phyloP scores from a whole-genome alignment of 1,139 yeast species.

The Zygosaccharomyces sapae region DNA sequence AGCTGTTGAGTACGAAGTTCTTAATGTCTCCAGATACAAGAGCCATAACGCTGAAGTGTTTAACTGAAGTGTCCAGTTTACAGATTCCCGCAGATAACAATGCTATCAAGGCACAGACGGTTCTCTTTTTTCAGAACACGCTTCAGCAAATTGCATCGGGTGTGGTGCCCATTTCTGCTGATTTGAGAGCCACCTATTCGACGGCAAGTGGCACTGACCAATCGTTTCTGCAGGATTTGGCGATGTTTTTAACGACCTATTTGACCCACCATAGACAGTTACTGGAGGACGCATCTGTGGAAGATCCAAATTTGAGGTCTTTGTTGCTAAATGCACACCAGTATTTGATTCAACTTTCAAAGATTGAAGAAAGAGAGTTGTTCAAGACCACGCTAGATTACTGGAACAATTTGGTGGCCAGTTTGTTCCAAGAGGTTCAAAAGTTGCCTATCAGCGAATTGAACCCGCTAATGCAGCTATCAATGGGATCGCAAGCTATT shows the following conservation, averaged over 20 bases:
- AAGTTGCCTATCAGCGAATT: slow-evolving; percentile 66
- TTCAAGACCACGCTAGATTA: slow-evolving; percentile 94
- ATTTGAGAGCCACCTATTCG: slow-evolving; percentile 68
- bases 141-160: slow-evolving; percentile 61
- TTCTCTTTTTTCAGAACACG: slow-evolving; percentile 65
- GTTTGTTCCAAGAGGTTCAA: slow-evolving; percentile 81
- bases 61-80: slow-evolving; percentile 82
- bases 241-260: slow-evolving; percentile 86
- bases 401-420: slow-evolving; percentile 81
- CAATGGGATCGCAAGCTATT: slow-evolving; percentile 49
- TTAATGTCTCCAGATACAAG: slow-evolving; percentile 77
- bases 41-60: slow-evolving; percentile 79
- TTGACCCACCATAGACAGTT: slow-evolving; percentile 70
- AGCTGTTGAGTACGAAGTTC: slow-evolving; percentile 68
- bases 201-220: slow-evolving; percentile 81
- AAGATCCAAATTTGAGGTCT: slow-evolving; percentile 53
- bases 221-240: slow-evolving; percentile 91
- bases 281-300: slow-evolving; percentile 48
- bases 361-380: slow-evolving; percentile 91
- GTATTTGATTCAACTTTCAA: slow-evolving; percentile 78
- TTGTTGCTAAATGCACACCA: slow-evolving; percentile 67
- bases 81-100: slow-evolving; percentile 59
- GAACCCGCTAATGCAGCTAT: slow-evolving; percentile 68
- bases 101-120: slow-evolving; percentile 45
- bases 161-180: slow-evolving; percentile 72